Conservation (phyloP, 805 yeast species). For the Debaryomyces tyrocola region DNA sequence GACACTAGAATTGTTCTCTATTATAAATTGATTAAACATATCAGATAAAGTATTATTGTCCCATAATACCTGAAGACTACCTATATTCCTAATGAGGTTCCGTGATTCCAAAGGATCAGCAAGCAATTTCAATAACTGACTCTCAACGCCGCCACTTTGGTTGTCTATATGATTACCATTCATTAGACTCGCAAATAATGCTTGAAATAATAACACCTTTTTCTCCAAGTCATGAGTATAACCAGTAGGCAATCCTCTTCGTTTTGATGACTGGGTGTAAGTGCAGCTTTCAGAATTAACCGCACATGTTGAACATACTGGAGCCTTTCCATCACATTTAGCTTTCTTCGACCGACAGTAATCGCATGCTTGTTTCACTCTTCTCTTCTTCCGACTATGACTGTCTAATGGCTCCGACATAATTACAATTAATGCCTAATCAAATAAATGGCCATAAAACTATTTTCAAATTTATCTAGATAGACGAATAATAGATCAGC, state of each 20-base stretch:
- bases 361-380: slow-evolving; percentile 25
- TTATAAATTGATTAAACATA: slow-evolving; percentile 10
- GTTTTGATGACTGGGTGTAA: slow-evolving; percentile 15
- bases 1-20: slow-evolving; percentile 2
- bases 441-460: no score
- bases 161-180: background rate
- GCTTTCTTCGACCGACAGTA: slow-evolving; percentile 20
- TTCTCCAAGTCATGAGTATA: slow-evolving; percentile 20
- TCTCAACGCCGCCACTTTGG: background rate
- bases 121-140: slow-evolving; percentile 2
- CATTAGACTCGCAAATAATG: slow-evolving; percentile 8
- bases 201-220: slow-evolving; percentile 16
- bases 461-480: no score
- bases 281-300: slow-evolving; percentile 13
- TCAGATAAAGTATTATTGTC: slow-evolving; percentile 5
- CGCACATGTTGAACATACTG: slow-evolving; percentile 18
- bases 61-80: slow-evolving; percentile 3
- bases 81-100: slow-evolving; percentile 3
- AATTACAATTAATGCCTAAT: background rate
- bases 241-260: slow-evolving; percentile 23
- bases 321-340: slow-evolving; percentile 23
- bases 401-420: background rate
- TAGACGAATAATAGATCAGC: no score
- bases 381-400: slow-evolving; percentile 10
- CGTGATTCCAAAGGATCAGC: background rate